Conservation (phyloP, 1,284 basidiomycete species). For the Trichosporon sp. region DNA sequence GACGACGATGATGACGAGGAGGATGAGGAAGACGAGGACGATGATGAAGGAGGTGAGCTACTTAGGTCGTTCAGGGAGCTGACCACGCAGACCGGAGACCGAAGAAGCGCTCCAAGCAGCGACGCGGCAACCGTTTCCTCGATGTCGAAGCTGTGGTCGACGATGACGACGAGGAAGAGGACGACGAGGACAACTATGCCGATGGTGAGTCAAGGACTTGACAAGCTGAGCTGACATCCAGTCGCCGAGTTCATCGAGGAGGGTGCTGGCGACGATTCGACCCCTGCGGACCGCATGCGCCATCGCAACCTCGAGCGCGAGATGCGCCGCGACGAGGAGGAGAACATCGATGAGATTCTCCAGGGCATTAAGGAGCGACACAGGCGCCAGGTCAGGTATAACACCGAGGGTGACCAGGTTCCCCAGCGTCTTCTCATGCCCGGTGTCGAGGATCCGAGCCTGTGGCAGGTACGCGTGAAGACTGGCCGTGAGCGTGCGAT, state of each 20-base stretch:
- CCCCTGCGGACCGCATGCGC: slow-evolving; percentile 53
- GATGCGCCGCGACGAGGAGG: slow-evolving; percentile 75
- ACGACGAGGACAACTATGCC: slow-evolving; percentile 77
- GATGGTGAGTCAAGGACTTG: slow-evolving; percentile 61
- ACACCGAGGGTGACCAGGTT: slow-evolving; percentile 88
- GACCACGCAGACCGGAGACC: slow-evolving; percentile 25
- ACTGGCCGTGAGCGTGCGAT: slow-evolving; percentile 89
- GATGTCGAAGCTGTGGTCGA: slow-evolving; percentile 94
- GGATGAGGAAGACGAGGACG: slow-evolving; percentile 63
- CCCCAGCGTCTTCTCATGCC: slow-evolving; percentile 97
- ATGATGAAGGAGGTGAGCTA: slow-evolving; percentile 52
- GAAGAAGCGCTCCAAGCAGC: slow-evolving; percentile 56
- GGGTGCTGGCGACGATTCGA: slow-evolving; percentile 62
- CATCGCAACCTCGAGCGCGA: slow-evolving; percentile 79
- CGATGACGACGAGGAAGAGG: slow-evolving; percentile 93
- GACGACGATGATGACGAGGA: slow-evolving; percentile 40
- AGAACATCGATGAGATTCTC: slow-evolving; percentile 84
- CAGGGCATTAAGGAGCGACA: slow-evolving; percentile 81
- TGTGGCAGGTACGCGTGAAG: slow-evolving; percentile 96
- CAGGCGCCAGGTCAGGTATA: slow-evolving; percentile 70
- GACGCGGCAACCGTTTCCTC: slow-evolving; percentile 76
- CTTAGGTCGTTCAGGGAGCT: slow-evolving; percentile 21
- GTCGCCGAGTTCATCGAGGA: slow-evolving; percentile 74
- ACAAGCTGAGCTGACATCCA: slow-evolving; percentile 21
- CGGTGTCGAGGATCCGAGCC: slow-evolving; percentile 87